Percentiles rank a stretch among this genome's conserved stretches.
Conservation (phyloP, 1,284 basidiomycete genomes). For the Apiotrichum mycotoxinovorans region DNA sequence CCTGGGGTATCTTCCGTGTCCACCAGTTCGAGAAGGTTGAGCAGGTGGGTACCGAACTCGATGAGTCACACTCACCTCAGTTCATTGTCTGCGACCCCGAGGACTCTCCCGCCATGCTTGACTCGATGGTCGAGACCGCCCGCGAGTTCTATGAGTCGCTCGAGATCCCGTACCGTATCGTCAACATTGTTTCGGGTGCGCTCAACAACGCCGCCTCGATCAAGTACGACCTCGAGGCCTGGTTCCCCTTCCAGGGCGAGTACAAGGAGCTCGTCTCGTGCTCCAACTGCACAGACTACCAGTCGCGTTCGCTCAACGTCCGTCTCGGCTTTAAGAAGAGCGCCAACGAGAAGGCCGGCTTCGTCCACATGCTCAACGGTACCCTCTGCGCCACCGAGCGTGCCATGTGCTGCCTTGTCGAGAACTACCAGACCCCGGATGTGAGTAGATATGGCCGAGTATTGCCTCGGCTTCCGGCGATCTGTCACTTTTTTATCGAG, state of each 20-base stretch:
- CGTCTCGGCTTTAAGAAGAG: constrained; percentile 83
- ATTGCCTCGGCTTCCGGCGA: too few species aligned
- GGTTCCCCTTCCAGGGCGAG: constrained; percentile 96
- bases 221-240: constrained; percentile 97
- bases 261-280: constrained; percentile 94
- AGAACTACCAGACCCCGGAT: constrained; percentile 95
- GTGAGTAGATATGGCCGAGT: too few species aligned
- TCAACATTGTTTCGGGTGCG: constrained; percentile 94
- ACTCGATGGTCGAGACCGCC: constrained; percentile 81
- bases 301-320: constrained; percentile 77
- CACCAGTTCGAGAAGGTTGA: constrained; percentile 99
- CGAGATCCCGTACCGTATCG: constrained; percentile 83
- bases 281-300: constrained; percentile 92
- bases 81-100: constrained; percentile 93
- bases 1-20: constrained; percentile 99
- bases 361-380: constrained; percentile 97
- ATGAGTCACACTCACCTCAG: constrained; percentile 46
- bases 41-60: constrained; percentile 48
- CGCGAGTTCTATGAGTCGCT: constrained; percentile 96
- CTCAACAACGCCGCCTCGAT: constrained; percentile 94
- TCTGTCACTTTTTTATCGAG: too few species aligned
- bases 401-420: constrained; percentile 93
- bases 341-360: constrained; percentile 79
- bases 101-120: constrained; percentile 90
- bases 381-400: constrained; percentile 96